Evolutionary conservation across 1,139 yeast genomes (phyloP).

Genomic region (Ogataea hybrid): DNA sequence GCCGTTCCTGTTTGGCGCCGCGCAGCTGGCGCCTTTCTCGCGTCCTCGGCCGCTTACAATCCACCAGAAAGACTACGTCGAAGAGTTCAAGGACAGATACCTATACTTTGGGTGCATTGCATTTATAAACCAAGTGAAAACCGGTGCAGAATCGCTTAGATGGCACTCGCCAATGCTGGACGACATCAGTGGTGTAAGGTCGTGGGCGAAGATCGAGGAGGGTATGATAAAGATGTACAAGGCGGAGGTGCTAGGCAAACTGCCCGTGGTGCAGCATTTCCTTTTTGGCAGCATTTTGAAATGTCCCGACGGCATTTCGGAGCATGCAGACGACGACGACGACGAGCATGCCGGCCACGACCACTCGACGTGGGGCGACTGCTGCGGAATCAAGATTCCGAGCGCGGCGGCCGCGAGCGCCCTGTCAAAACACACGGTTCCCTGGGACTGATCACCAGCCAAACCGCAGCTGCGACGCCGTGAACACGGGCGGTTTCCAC

Average conservation of each 20-base stretch:
- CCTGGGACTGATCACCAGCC: constrained; percentile 92
- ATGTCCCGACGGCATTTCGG: constrained; percentile 51
- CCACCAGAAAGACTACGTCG: constrained; percentile 81
- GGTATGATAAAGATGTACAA: constrained; percentile 97
- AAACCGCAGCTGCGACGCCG: constrained; percentile 92
- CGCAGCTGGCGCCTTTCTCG: constrained; percentile 77
- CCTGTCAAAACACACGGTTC: constrained; percentile 52
- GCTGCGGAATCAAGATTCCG: constrained; percentile 96
- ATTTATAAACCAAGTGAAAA: constrained; percentile 81
- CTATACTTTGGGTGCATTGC: constrained; percentile 85
- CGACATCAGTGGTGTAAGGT: constrained; percentile 89
- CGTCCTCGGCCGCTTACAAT: constrained; percentile 83
- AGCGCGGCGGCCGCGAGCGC: constrained; percentile 91
- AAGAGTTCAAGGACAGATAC: constrained; percentile 69
- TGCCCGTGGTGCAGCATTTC: constrained; percentile 93
- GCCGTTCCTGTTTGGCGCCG: constrained; percentile 42
- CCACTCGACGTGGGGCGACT: constrained; percentile 82
- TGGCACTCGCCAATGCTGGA: constrained; percentile 99
- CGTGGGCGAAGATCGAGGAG: constrained; percentile 86
- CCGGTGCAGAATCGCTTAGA: constrained; percentile 67
- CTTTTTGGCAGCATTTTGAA: constrained; percentile 58
- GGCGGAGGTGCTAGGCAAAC: constrained; percentile 84
- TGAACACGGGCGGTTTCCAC: constrained; percentile 97
- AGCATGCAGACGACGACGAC: constrained; percentile 35
- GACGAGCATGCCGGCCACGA: constrained; percentile 24